These are phyloP conservation scores for Tetraselmis chui DNA, from an alignment of 139 green algal genomes.

Conservation along the genomic window DNA sequence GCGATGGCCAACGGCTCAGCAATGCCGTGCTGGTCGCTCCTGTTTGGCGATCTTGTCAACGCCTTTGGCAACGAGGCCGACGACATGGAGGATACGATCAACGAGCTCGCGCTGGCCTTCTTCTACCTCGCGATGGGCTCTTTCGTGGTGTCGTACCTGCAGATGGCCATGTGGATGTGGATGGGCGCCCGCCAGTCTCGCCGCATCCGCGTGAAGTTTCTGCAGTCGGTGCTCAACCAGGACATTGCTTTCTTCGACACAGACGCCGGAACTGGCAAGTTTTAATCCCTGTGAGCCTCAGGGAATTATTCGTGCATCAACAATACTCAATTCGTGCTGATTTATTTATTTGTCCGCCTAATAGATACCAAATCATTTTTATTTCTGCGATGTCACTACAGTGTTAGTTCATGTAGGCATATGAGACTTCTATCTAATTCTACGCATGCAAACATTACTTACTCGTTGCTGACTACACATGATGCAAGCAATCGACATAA, in stretches of 20 bases:
- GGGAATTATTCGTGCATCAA: too few species aligned
- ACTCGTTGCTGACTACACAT: too few species aligned
- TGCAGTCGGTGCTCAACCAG: constrained; percentile 61
- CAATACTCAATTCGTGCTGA: too few species aligned
- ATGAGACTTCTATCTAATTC: too few species aligned
- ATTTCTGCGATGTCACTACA: too few species aligned
- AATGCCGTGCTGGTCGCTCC: constrained; percentile 5
- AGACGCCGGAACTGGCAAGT: constrained; percentile 40
- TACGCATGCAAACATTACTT: too few species aligned
- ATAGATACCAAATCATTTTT: too few species aligned
- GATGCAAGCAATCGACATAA: too few species aligned
- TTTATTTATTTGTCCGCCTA: too few species aligned
- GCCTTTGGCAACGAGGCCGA: neutral
- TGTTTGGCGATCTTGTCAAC: constrained; percentile 14
- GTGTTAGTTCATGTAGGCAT: too few species aligned
- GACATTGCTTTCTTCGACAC: constrained; percentile 82
- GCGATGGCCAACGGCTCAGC: constrained; percentile 12
- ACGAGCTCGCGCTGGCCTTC: constrained; percentile 46
- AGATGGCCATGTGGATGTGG: neutral
- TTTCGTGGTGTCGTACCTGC: constrained; percentile 26
- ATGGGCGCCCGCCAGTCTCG: constrained; percentile 15
- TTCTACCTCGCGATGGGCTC: constrained; percentile 53
- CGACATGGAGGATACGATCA: constrained; percentile 5
- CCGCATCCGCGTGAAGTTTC: constrained; percentile 39
- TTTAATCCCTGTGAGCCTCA: too few species aligned